Percentiles rank a stretch among this genome's conserved stretches.
Conservation (phyloP, 805 yeast genomes). For the Lipomyces sp. region DNA sequence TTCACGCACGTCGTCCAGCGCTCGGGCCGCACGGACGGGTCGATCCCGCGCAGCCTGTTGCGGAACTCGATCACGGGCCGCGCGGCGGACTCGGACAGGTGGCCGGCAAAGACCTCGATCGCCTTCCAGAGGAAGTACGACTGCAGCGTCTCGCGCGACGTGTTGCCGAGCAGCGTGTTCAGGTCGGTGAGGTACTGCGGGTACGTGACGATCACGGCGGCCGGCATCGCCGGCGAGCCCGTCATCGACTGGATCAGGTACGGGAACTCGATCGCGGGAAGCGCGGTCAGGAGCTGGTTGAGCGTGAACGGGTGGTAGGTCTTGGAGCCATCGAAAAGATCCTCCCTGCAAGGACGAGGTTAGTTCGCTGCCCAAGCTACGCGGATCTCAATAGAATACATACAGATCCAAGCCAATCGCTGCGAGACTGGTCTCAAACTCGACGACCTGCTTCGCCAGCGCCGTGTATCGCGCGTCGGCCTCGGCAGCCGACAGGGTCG, state of each 20-base stretch:
- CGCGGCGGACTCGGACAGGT: constrained; percentile 16
- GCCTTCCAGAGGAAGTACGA: constrained; percentile 30
- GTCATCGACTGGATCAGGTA: constrained; percentile 17
- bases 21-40: constrained; percentile 22
- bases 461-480: constrained; percentile 16
- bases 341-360: constrained; percentile 13
- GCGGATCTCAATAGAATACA: background rate
- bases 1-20: constrained; percentile 29
- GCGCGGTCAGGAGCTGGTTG: constrained; percentile 15
- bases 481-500: constrained; percentile 9
- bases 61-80: constrained; percentile 25
- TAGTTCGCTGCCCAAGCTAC: background rate
- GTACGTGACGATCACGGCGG: constrained; percentile 21
- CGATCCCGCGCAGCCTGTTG: constrained; percentile 24
- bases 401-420: constrained; percentile 22
- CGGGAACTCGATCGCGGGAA: constrained; percentile 19
- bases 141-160: constrained; percentile 28
- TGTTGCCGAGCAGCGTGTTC: constrained; percentile 12
- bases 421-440: constrained; percentile 21
- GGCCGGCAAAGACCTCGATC: constrained; percentile 24
- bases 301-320: constrained; percentile 26
- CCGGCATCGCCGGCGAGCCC: constrained; percentile 12
- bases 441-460: constrained; percentile 25
- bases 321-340: constrained; percentile 22
- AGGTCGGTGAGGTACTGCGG: constrained; percentile 24